phyloP scores from a whole-genome alignment of 1,284 basidiomycete genomes.

The Inonotus hispidus region DNA sequence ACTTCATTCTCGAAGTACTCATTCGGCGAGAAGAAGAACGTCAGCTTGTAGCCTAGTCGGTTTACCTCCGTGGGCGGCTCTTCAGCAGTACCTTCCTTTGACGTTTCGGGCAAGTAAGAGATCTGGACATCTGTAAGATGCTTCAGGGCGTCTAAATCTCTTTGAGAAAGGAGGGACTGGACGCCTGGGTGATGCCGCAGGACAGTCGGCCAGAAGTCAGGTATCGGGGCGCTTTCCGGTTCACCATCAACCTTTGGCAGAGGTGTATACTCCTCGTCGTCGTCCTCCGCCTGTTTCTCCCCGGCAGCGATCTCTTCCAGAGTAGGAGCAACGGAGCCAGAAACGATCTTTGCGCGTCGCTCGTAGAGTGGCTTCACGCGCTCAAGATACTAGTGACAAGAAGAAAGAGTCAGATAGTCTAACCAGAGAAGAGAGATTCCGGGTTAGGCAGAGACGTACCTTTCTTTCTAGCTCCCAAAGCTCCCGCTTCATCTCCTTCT shows the following conservation, averaged over 20 bases:
- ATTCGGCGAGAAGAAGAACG: slow-evolving; percentile 80
- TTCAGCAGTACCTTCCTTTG: slow-evolving; percentile 33
- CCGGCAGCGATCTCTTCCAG: slow-evolving; percentile 82
- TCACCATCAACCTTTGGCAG: slow-evolving; percentile 41
- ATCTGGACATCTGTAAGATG: slow-evolving; percentile 64
- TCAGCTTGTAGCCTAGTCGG: slow-evolving; percentile 85
- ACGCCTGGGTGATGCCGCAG: slow-evolving; percentile 89
- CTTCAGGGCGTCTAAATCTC: slow-evolving; percentile 77
- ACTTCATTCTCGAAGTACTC: slow-evolving; percentile 84
- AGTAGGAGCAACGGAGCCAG: slow-evolving; percentile 73
- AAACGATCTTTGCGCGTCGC: slow-evolving; percentile 81
- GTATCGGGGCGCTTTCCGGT: slow-evolving; percentile 57
- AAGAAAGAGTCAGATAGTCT: background rate
- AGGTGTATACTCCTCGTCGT: slow-evolving; percentile 58
- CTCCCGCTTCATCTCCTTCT: slow-evolving; percentile 95
- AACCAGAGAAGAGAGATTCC: background rate
- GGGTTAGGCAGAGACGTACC: slow-evolving; percentile 38
- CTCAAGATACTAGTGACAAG: slow-evolving; percentile 63
- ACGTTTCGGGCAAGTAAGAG: slow-evolving; percentile 37
- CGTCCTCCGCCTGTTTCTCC: slow-evolving; percentile 60
- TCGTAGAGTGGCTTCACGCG: slow-evolving; percentile 88
- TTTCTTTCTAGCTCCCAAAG: slow-evolving; percentile 97
- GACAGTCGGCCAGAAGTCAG: slow-evolving; percentile 97
- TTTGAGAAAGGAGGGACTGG: slow-evolving; percentile 88
- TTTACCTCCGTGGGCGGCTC: background rate